phyloP scores from a whole-genome alignment of 768 basidiomycete species.

The Cystofilobasidium capitatum region DNA sequence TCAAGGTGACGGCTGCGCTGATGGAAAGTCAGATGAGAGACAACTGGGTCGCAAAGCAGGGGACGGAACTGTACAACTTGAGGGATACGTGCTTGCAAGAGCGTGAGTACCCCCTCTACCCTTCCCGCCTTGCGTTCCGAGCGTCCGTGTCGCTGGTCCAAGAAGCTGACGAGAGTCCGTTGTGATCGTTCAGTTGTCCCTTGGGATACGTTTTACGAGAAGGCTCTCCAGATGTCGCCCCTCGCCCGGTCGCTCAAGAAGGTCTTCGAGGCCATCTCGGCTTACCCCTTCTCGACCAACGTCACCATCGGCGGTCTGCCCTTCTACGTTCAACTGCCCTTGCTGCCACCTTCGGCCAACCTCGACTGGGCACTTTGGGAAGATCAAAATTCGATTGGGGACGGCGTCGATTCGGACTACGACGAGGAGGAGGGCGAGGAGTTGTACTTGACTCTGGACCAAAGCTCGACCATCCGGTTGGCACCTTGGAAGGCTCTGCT shows the following conservation, averaged over 20 bases:
- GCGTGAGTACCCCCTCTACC: slow-evolving; percentile 30
- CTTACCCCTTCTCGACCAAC: slow-evolving; percentile 20
- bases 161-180: too few species aligned
- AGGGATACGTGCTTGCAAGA: slow-evolving; percentile 57
- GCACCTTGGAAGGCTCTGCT: slow-evolving; percentile 88
- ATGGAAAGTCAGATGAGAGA: slow-evolving; percentile 81
- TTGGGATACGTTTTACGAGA: slow-evolving; percentile 7
- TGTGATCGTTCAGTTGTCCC: slow-evolving; percentile 4
- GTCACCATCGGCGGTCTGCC: slow-evolving; percentile 20
- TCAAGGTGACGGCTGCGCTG: slow-evolving; percentile 81
- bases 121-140: slow-evolving; percentile 14
- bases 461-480: slow-evolving; percentile 36
- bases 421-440: slow-evolving; percentile 6
- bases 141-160: too few species aligned
- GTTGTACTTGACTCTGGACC: slow-evolving; percentile 2
- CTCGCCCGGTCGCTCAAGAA: slow-evolving; percentile 11
- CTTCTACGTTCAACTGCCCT: slow-evolving; percentile 21
- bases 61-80: slow-evolving; percentile 57
- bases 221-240: slow-evolving; percentile 9
- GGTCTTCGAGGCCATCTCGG: slow-evolving; percentile 9
- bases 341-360: slow-evolving; percentile 14
- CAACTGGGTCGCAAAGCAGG: slow-evolving; percentile 76
- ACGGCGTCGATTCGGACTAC: slow-evolving; percentile 10
- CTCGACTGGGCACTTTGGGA: slow-evolving; percentile 19
- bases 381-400: slow-evolving; percentile 10